Base-by-base conservation (phyloP, 768 basidiomycete species). In the Tylopilus rubrobrunneus region DNA sequence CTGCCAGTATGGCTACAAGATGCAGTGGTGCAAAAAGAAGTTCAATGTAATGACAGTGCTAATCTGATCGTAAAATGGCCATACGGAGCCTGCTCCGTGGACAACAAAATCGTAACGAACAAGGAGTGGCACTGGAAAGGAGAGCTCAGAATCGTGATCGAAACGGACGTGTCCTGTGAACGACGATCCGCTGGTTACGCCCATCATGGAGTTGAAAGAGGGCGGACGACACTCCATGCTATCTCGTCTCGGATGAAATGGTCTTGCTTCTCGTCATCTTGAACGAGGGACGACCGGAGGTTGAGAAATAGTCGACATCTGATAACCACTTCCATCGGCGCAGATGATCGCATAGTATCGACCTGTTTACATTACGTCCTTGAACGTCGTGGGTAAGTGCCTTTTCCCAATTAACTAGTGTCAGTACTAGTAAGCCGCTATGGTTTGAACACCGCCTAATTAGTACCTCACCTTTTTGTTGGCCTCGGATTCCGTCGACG, bases 401-500 rank as follows among this genome's bases (percentile, higher is more conserved):
- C 19, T 19, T 19, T 19, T 19, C 19, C 19, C 19, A 19, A 19
- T 19, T 19, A 19, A 19, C 19, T 19, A 19, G n/a, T n/a, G n/a
- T n/a, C n/a, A n/a, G n/a, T n/a, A n/a, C 19, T 19, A 19, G 19
- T 19, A 19, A 19, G 19, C 19, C 19, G 19, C 19, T 19, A 19
- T n/a, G n/a, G n/a, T n/a, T n/a, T n/a, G n/a, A n/a, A n/a, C n/a
- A n/a, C n/a, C n/a, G n/a, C n/a, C n/a, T n/a, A n/a, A n/a, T n/a
- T n/a, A n/a, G n/a, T n/a, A n/a, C 4, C 60, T 81, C 0, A 73
- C 78, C 0, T 80, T 81, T 66, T 57, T 77, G 51, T 58, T 77
- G 10, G 56, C 64, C 8, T 64, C 67, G 15, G 76, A 79, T 5
- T 52, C 78, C 0, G 72, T 62, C 45, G 79, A 80, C 56, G 63